Percentiles rank a stretch among this genome's conserved stretches.
phyloP scores from a whole-genome alignment of 1,284 basidiomycete species.

The Grifola frondosa region DNA sequence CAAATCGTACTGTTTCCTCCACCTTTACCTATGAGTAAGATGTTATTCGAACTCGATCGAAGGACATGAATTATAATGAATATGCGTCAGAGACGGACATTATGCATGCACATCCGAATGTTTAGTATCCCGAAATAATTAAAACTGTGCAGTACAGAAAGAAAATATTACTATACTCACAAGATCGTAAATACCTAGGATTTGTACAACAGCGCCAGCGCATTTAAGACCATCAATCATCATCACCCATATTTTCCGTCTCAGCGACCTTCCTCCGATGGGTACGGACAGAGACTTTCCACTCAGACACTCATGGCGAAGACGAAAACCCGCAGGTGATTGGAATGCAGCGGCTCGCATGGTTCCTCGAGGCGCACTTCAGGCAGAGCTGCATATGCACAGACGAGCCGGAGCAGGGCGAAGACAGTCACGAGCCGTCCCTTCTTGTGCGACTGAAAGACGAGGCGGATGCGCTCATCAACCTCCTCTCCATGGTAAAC shows the following conservation, averaged over 20 bases:
- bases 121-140: slow-evolving; percentile 18
- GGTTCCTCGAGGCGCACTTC: slow-evolving; percentile 95
- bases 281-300: slow-evolving; percentile 23
- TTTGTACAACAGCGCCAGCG: slow-evolving; percentile 7
- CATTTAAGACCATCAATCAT: slow-evolving; percentile 2
- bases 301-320: slow-evolving; percentile 49
- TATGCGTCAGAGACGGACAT: no score
- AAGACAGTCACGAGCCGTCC: slow-evolving; percentile 53
- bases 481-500: slow-evolving; percentile 71
- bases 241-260: slow-evolving; percentile 12
- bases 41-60: no score
- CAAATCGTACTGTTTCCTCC: no score
- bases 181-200: slow-evolving; percentile 19
- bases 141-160: slow-evolving; percentile 17
- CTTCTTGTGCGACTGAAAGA: slow-evolving; percentile 78
- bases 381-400: slow-evolving; percentile 84
- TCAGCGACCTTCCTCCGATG: slow-evolving; percentile 52
- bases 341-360: slow-evolving; percentile 77
- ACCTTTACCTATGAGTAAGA: no score
- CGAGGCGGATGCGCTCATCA: slow-evolving; percentile 75
- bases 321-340: slow-evolving; percentile 43
- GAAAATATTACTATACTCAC: slow-evolving; percentile 21
- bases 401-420: slow-evolving; percentile 46
- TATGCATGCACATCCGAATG: no score
- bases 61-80: no score